Percentiles rank a stretch among this genome's conserved stretches.
Conservation (phyloP, 306 rosid species). For the Crataegus laevigata region DNA sequence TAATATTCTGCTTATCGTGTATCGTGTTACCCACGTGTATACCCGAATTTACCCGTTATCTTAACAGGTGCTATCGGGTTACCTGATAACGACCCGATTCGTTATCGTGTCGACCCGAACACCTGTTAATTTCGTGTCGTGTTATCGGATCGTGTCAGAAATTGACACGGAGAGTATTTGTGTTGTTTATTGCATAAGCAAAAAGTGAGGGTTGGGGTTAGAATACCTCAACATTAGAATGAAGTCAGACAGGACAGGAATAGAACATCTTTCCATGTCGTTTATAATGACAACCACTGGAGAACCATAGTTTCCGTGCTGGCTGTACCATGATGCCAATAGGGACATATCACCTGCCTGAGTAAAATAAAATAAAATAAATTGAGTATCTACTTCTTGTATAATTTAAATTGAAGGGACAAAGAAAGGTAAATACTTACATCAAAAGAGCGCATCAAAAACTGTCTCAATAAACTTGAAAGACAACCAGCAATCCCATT, state of each 20-base stretch:
- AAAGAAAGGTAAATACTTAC: constrained; percentile 27
- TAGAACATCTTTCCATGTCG: constrained; percentile 80
- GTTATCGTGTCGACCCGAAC: too few species aligned
- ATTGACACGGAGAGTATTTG: neutral
- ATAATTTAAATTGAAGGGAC: neutral
- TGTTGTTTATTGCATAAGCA: neutral
- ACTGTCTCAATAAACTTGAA: constrained; percentile 67
- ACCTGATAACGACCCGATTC: too few species aligned
- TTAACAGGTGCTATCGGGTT: too few species aligned
- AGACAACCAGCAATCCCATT: constrained; percentile 83
- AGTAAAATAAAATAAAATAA: constrained; percentile 1
- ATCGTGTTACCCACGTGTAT: too few species aligned
- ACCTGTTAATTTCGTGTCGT: too few species aligned
- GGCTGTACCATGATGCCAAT: constrained; percentile 93
- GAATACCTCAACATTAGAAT: constrained; percentile 74
- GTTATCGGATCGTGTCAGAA: too few species aligned
- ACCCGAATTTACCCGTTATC: too few species aligned
- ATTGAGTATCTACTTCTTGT: neutral
- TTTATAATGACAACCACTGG: constrained; percentile 72
- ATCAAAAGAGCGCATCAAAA: constrained; percentile 41
- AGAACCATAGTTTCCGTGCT: constrained; percentile 49
- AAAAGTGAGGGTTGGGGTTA: neutral
- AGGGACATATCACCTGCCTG: constrained; percentile 78
- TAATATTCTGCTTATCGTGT: too few species aligned
- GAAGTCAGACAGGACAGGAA: constrained; percentile 69